Evolutionary conservation across 805 yeast species (phyloP).

Genomic region (Brettanomyces custersianus): DNA sequence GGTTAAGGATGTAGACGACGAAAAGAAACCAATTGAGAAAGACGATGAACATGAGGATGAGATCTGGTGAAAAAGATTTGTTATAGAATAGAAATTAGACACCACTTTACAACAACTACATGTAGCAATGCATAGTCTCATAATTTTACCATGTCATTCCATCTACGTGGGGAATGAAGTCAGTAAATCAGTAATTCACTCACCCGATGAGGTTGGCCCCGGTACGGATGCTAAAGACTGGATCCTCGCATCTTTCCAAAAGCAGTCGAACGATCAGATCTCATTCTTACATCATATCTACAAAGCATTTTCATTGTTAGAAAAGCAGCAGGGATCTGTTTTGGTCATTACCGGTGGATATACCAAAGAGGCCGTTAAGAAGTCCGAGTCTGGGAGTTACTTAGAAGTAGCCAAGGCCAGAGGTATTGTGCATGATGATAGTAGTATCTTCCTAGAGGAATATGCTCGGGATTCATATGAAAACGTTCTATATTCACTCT

Average conservation of each 20-base stretch:
- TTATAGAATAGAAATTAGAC: no score
- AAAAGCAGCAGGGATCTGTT: constrained; percentile 13
- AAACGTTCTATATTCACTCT: constrained; percentile 55
- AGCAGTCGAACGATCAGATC: constrained; percentile 59
- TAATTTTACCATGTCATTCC: constrained; percentile 41
- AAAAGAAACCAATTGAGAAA: no score
- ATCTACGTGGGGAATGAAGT: constrained; percentile 11
- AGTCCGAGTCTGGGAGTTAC: constrained; percentile 52
- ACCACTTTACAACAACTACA: no score
- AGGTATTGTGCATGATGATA: constrained; percentile 9
- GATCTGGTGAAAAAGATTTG: no score
- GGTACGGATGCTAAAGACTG: constrained; percentile 51
- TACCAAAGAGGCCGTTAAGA: constrained; percentile 47
- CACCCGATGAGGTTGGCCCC: constrained; percentile 18
- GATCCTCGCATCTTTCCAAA: constrained; percentile 60
- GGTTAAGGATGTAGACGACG: not conserved
- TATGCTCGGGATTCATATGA: constrained; percentile 76
- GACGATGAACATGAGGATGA: no score
- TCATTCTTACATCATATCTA: constrained; percentile 56
- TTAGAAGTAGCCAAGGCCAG: constrained; percentile 33
- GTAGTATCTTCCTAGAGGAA: constrained; percentile 47
- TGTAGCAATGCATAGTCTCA: no score
- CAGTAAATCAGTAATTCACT: not conserved
- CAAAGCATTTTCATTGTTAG: constrained; percentile 30
- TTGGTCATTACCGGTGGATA: constrained; percentile 48